These are phyloP conservation scores for Thermoascus crustaceus DNA, from an alignment of 2,329 filamentous ascomycete genomes.

Conservation along the genomic window DNA sequence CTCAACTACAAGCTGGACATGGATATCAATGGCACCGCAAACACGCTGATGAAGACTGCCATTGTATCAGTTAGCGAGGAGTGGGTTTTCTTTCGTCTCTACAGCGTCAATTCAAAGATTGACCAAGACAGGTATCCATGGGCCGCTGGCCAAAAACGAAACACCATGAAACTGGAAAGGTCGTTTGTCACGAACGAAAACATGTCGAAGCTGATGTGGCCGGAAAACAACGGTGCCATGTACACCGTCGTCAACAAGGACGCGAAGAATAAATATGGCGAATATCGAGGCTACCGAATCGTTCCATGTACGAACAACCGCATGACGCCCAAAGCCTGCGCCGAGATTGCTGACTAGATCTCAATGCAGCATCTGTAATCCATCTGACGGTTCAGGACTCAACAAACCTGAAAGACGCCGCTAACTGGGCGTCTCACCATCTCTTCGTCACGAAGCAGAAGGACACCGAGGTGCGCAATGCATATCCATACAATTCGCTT, in stretches of 20 bases:
- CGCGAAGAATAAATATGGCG: conserved; percentile 31
- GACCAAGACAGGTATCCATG: conserved; percentile 4
- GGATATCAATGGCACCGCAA: conserved; percentile 24
- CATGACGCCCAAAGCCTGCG: not conserved
- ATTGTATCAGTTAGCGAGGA: conserved; percentile 8
- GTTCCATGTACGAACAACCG: conserved; percentile 23
- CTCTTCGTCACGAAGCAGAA: conserved; percentile 25
- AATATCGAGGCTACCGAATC: conserved; percentile 34
- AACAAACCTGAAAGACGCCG: conserved; percentile 9
- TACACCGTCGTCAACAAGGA: conserved; percentile 32
- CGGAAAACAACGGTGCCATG: conserved; percentile 29
- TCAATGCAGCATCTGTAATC: not conserved
- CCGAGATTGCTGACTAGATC: not conserved
- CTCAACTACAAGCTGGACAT: conserved; percentile 30
- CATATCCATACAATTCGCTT: conserved; percentile 30
- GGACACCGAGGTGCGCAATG: conserved; percentile 36
- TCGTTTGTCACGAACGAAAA: conserved; percentile 13
- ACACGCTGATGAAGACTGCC: conserved; percentile 20
- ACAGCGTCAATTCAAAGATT: not conserved
- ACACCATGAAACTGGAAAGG: conserved; percentile 31
- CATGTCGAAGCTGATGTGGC: conserved; percentile 26
- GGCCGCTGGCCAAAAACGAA: conserved; percentile 13
- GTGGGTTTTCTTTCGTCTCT: not conserved
- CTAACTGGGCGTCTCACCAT: conserved; percentile 7
- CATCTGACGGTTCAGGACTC: conserved; percentile 14